Base-by-base conservation (phyloP, 2,329 filamentous ascomycete genomes). In the Aspergillus sp. region DNA sequence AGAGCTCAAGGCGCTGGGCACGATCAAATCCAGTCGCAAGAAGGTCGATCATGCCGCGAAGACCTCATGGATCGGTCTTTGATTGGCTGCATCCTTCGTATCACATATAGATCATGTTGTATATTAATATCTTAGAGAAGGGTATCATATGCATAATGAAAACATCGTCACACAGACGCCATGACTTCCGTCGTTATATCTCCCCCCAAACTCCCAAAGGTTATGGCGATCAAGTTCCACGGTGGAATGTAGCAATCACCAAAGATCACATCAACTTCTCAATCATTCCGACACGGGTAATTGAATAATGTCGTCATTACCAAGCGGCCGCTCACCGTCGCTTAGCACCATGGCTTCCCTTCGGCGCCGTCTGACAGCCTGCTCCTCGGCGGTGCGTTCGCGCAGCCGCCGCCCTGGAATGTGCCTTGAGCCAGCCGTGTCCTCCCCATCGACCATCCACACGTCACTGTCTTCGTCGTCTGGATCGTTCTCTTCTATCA, bases 1-100 rank as follows among this genome's bases (percentile, higher is more conserved):
- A 0, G 95, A 99, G 75, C 76, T 99, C 73, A 89, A 88, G 74
- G 85, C 88, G 56, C 81, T 99, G 69, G 95, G 95, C 7, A 89
- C 97, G 77, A 84, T 98, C 62, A 97, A 95, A 79, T 84, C 85
- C 62, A 98, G 90, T 71, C 90, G 89, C 77, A 96, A 93, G 81
- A 96, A 96, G 81, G 86, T 88, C 24, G 95, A 98, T 73, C 94
- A 98, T 77, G 80, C 98, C 66, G 88, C 91, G 45, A 98, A 97
- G 80, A 82, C 92, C 39, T 79, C 82, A 54, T 91, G 88, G 87
- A 92, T 90, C 73, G 95, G 94, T 1, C 55, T 77, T 45, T 77
- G 54, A 70, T 69, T 56, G 62, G 58, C 56, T 53, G 56, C 57
- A 64, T 49, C 49, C 54, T 56, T 50, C 22, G 20, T 47, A 47